Percentiles rank a stretch among this genome's conserved stretches.
phyloP scores from a whole-genome alignment of 2,329 filamentous ascomycete genomes.

The Coniochaeta prunicola region DNA sequence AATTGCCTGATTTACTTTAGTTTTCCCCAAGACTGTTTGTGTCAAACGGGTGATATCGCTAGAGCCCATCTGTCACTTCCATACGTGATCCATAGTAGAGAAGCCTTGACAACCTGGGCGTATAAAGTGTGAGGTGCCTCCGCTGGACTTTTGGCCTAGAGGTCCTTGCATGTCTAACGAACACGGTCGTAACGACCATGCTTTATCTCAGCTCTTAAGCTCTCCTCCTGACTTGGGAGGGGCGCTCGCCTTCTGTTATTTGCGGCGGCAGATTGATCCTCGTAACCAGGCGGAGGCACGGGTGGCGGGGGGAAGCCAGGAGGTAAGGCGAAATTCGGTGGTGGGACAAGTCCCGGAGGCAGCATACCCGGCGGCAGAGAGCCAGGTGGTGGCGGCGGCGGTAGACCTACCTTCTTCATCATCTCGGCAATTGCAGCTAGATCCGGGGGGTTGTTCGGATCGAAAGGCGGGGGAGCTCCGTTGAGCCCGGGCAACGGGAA shows the following conservation, averaged over 20 bases:
- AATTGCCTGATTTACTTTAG: too few species aligned
- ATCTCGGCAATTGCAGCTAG: slow-evolving; percentile 55
- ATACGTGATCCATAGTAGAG: too few species aligned
- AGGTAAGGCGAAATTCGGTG: slow-evolving; percentile 20
- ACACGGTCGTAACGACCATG: slow-evolving; percentile 52
- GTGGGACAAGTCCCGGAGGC: slow-evolving; percentile 15
- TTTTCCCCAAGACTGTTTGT: too few species aligned
- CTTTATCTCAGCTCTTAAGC: slow-evolving; percentile 68
- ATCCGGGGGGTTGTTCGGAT: slow-evolving; percentile 53
- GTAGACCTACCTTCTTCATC: slow-evolving; percentile 58
- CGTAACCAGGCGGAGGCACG: slow-evolving; percentile 28
- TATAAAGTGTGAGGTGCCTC: too few species aligned
- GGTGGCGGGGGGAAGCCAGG: slow-evolving; percentile 25
- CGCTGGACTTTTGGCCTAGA: too few species aligned
- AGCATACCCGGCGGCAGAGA: slow-evolving; percentile 28
- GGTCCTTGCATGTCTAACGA: slow-evolving; percentile 27
- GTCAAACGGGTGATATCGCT: too few species aligned
- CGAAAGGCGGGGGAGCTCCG: slow-evolving; percentile 42
- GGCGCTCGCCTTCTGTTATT: slow-evolving; percentile 54
- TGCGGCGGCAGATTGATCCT: slow-evolving; percentile 23
- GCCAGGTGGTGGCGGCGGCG: slow-evolving; percentile 46
- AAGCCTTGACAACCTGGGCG: too few species aligned
- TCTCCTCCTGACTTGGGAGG: slow-evolving; percentile 78
- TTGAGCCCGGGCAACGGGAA: slow-evolving; percentile 43
- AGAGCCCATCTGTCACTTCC: too few species aligned